These are phyloP conservation scores for Crithidia expoeki DNA, from an alignment of 208 protist species.

Conservation along the genomic window DNA sequence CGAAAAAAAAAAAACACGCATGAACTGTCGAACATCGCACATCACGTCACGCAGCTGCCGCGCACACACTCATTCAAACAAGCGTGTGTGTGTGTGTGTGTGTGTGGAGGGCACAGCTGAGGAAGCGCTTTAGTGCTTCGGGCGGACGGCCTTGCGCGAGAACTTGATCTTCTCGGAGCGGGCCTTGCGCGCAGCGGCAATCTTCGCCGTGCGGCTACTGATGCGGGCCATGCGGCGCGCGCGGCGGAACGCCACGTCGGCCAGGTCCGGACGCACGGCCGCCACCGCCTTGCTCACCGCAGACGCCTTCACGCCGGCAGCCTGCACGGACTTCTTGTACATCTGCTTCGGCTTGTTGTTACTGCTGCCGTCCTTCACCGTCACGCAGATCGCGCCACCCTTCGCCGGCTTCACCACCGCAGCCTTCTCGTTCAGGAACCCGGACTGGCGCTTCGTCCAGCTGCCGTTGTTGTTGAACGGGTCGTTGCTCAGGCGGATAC, in stretches of 20 bases:
- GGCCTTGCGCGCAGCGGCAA: constrained; percentile 77
- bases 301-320: constrained; percentile 76
- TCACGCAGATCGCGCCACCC: constrained; percentile 67
- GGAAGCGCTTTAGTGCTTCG: constrained; percentile 50
- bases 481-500: constrained; percentile 82
- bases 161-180: constrained; percentile 76
- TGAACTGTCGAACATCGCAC: constrained; percentile 17
- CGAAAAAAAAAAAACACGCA: background rate
- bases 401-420: constrained; percentile 76
- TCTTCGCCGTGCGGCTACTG: constrained; percentile 61
- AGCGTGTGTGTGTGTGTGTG: background rate
- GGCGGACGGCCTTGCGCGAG: constrained; percentile 74
- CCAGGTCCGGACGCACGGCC: constrained; percentile 81
- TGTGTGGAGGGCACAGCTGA: background rate
- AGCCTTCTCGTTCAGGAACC: constrained; percentile 77
- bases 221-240: constrained; percentile 75
- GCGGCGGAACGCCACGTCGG: constrained; percentile 79
- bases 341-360: constrained; percentile 83
- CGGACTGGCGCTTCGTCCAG: constrained; percentile 86
- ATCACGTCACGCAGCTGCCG: background rate
- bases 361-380: constrained; percentile 68
- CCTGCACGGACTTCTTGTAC: constrained; percentile 73
- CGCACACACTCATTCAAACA: background rate
- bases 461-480: constrained; percentile 91
- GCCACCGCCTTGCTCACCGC: constrained; percentile 72